Conservation (phyloP, 2,329 filamentous ascomycete species). For the Pezicula radicicola region DNA sequence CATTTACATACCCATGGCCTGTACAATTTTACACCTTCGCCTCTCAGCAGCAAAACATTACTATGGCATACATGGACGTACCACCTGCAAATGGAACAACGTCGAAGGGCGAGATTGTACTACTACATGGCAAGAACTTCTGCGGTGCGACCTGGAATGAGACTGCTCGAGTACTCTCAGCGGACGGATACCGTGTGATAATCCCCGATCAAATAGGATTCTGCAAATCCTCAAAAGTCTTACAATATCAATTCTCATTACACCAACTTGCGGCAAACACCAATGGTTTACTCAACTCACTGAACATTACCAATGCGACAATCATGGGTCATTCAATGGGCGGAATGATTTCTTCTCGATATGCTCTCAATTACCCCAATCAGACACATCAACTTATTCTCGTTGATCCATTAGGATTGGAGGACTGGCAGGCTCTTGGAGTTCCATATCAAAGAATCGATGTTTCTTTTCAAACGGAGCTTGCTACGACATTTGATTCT, state of each 20-base stretch:
- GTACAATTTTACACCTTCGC: constrained; percentile 44
- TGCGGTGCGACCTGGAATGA: constrained; percentile 50
- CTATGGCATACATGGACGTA: constrained; percentile 56
- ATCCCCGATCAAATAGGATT: constrained; percentile 54
- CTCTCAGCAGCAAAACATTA: constrained; percentile 43
- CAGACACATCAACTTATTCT: constrained; percentile 41
- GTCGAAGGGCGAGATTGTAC: constrained; percentile 34
- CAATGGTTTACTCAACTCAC: constrained; percentile 39
- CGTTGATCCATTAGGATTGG: constrained; percentile 50
- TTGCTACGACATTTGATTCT: constrained; percentile 37
- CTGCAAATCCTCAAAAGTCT: constrained; percentile 53
- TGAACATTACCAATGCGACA: constrained; percentile 40
- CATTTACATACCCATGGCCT: constrained; percentile 49
- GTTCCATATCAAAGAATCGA: constrained; percentile 45
- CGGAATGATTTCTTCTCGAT: constrained; percentile 51
- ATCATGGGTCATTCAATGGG: constrained; percentile 54
- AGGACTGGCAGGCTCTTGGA: constrained; percentile 46
- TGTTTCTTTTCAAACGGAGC: constrained; percentile 33
- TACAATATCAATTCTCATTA: constrained; percentile 48
- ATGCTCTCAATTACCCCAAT: constrained; percentile 46
- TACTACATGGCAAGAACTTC: constrained; percentile 56
- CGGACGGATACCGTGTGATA: constrained; percentile 47
- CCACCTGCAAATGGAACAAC: constrained; percentile 31
- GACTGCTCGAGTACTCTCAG: constrained; percentile 40
- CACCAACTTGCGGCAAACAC: constrained; percentile 50